A percentile compares a stretch with the other conserved stretches of the same genome.
Evolutionary conservation across 495 filamentous ascomycete species (phyloP).

Genomic region (Bathelium albidoporum): DNA sequence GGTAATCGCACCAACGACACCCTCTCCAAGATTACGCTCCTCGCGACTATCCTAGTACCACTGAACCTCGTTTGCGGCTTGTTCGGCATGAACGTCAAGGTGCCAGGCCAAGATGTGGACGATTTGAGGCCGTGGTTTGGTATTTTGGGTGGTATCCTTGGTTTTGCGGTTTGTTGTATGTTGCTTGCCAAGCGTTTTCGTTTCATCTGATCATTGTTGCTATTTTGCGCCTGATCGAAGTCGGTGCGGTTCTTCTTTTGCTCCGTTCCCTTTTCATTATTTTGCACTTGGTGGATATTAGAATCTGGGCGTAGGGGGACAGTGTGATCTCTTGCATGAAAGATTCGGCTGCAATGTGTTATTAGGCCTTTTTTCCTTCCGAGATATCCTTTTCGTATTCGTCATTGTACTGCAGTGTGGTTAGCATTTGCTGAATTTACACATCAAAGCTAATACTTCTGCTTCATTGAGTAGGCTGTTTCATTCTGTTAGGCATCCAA

Average conservation of each 20-base stretch:
- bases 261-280: too few relatives aligned
- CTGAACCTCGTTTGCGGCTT: slow-evolving; percentile 91
- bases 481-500: background rate
- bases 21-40: slow-evolving; percentile 86
- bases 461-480: background rate
- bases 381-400: too few relatives aligned
- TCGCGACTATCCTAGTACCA: slow-evolving; percentile 91
- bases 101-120: slow-evolving; percentile 53
- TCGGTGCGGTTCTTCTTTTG: too few relatives aligned
- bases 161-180: slow-evolving; percentile 47
- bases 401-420: background rate
- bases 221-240: too few relatives aligned
- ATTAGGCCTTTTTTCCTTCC: too few relatives aligned
- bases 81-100: slow-evolving; percentile 92
- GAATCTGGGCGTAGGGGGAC: too few relatives aligned
- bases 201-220: slow-evolving; percentile 30
- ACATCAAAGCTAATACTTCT: background rate
- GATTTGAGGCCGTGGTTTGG: slow-evolving; percentile 68
- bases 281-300: background rate
- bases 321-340: too few relatives aligned
- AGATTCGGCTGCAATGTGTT: too few relatives aligned
- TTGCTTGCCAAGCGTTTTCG: slow-evolving; percentile 37
- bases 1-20: slow-evolving; percentile 74
- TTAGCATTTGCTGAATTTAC: background rate
- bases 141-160: slow-evolving; percentile 57